A percentile compares a stretch with the other conserved stretches of the same genome.
Evolutionary conservation across 768 basidiomycete species (phyloP).

Genomic region (Tulasnella calospora): DNA sequence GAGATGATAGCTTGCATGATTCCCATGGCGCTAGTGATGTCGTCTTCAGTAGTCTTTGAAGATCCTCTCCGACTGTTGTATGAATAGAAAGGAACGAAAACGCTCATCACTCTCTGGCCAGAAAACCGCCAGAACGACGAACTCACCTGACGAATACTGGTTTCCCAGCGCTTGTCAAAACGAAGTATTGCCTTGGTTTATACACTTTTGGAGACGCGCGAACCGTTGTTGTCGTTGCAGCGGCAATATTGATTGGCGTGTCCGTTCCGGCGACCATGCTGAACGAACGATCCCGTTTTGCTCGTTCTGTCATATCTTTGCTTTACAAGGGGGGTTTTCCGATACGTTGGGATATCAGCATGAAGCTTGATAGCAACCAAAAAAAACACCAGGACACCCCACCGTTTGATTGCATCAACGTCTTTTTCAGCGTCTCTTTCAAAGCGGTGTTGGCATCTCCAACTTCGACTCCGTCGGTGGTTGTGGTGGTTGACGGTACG

Average conservation of each 20-base stretch:
- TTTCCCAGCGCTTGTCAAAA: slow-evolving; percentile 93
- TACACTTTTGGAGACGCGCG: neutral
- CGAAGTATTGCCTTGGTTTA: slow-evolving; percentile 69
- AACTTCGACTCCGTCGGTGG: neutral
- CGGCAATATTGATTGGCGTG: neutral
- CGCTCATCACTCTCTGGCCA: neutral
- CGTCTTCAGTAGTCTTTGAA: slow-evolving; percentile 39
- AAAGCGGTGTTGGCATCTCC: slow-evolving; percentile 17
- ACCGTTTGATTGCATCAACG: slow-evolving; percentile 15
- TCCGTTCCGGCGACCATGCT: neutral
- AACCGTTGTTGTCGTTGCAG: neutral
- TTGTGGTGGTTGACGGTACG: neutral
- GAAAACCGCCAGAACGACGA: neutral
- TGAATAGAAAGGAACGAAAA: neutral
- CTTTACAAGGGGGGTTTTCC: neutral
- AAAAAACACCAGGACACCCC: too few species aligned
- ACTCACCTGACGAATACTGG: slow-evolving; percentile 87
- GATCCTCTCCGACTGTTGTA: neutral
- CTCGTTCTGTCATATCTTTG: slow-evolving; percentile 13
- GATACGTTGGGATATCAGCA: too few species aligned
- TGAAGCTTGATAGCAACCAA: neutral
- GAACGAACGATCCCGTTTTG: neutral
- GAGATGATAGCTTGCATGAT: slow-evolving; percentile 95
- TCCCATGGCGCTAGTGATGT: slow-evolving; percentile 74
- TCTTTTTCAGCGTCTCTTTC: slow-evolving; percentile 18